Percentiles rank a stretch among this genome's conserved stretches.
These are phyloP conservation scores for Nannochloropsis granulata DNA, from an alignment of 108 stramenopile genomes.

Conservation along the genomic window DNA sequence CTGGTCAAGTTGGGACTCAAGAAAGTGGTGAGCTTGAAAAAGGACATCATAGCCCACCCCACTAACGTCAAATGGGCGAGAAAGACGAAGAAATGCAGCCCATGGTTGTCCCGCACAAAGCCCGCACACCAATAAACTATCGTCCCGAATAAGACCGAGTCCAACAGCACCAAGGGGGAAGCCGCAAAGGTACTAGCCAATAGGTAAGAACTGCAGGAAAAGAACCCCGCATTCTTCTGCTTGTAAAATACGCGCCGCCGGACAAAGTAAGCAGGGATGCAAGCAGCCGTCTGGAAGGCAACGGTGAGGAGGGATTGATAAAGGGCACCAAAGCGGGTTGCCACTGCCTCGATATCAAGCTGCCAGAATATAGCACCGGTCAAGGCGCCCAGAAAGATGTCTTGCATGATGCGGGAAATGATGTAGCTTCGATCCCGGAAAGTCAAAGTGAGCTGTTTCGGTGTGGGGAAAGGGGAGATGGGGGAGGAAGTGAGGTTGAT, in stretches of 20 bases:
- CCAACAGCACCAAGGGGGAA: neutral
- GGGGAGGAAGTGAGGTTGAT: too few relatives aligned
- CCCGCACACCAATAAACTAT: neutral
- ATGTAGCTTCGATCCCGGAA: neutral
- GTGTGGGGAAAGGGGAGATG: too few relatives aligned
- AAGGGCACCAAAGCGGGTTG: neutral
- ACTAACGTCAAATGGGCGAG: neutral
- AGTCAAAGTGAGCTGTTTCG: neutral
- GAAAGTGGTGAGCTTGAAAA: neutral
- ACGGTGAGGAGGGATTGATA: neutral
- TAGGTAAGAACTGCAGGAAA: neutral
- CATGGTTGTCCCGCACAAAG: neutral
- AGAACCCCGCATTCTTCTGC: constrained; percentile 33
- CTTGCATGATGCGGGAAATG: neutral
- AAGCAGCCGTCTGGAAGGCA: neutral
- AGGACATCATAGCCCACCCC: neutral
- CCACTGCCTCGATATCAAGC: neutral
- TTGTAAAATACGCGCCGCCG: constrained; percentile 54
- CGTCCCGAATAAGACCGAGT: neutral
- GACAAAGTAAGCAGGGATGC: neutral
- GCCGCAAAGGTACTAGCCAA: neutral
- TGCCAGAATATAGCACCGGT: neutral
- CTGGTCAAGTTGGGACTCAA: neutral
- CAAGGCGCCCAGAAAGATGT: neutral
- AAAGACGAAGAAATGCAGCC: neutral